Evolutionary conservation across 371 early-diverging fungal genomes (phyloP).

Genomic region (Massospora cicadina): DNA sequence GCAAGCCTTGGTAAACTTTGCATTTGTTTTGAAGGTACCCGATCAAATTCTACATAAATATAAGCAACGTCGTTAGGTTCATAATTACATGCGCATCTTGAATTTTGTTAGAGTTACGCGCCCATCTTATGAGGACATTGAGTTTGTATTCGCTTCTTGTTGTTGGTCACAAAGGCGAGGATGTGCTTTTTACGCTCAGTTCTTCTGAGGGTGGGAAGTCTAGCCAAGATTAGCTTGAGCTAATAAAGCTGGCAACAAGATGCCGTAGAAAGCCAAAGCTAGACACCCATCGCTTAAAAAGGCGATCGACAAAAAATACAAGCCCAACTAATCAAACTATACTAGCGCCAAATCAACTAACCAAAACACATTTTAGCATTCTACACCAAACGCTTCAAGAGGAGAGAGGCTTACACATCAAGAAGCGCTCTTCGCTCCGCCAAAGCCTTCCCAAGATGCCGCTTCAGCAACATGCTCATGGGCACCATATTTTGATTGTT

Average conservation of each 20-base stretch:
- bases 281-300: too few relatives aligned
- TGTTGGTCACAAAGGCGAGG: neutral
- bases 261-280: too few relatives aligned
- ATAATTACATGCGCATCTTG: slow-evolving; percentile 6
- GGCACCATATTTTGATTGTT: neutral
- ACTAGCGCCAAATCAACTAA: too few relatives aligned
- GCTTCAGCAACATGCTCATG: neutral
- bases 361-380: too few relatives aligned
- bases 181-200: neutral
- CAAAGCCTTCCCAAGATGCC: neutral
- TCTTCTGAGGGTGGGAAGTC: neutral
- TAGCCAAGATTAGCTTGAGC: too few relatives aligned
- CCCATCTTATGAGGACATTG: neutral
- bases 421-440: neutral
- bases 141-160: slow-evolving; percentile 1
- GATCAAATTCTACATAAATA: neutral
- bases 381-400: too few relatives aligned
- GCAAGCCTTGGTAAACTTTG: neutral
- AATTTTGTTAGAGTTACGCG: neutral
- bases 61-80: neutral
- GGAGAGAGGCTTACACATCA: neutral
- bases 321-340: too few relatives aligned
- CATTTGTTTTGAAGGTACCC: neutral
- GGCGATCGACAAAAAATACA: too few relatives aligned
- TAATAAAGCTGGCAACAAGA: too few relatives aligned